Evolutionary conservation across 352 stramenopile genomes (phyloP).

Genomic region (Pythium oligandrum): DNA sequence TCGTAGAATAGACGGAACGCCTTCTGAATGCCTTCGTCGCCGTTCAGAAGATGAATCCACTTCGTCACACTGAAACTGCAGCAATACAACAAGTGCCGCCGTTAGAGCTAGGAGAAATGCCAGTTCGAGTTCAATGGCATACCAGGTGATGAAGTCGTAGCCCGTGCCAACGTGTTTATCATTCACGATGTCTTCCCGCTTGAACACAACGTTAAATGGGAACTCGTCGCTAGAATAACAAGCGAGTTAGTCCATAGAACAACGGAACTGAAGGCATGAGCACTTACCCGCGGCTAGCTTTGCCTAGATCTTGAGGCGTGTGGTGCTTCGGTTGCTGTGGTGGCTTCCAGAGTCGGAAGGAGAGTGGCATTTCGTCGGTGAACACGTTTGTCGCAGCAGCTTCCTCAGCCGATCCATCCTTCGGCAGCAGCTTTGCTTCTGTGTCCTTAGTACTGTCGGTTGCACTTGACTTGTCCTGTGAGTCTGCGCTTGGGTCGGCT

Average conservation of each 20-base stretch:
- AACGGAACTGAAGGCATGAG: no score
- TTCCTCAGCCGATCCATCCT: not conserved
- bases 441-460: not conserved
- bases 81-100: not conserved
- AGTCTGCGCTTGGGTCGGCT: not conserved
- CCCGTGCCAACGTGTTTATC: slow-evolving; percentile 54
- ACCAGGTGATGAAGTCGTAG: slow-evolving; percentile 83
- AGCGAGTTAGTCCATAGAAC: not conserved
- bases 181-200: slow-evolving; percentile 61
- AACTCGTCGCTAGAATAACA: slow-evolving; percentile 24
- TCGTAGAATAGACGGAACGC: slow-evolving; percentile 67
- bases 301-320: slow-evolving; percentile 43
- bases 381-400: slow-evolving; percentile 16
- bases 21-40: slow-evolving; percentile 75
- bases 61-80: slow-evolving; percentile 86
- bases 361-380: slow-evolving; percentile 48
- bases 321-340: slow-evolving; percentile 23
- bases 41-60: slow-evolving; percentile 89
- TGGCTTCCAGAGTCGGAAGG: slow-evolving; percentile 66
- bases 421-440: slow-evolving; percentile 1
- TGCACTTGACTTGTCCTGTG: not conserved
- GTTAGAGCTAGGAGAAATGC: not conserved
- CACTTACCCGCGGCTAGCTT: slow-evolving; percentile 45
- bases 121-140: slow-evolving; percentile 3
- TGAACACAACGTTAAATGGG: slow-evolving; percentile 78